Evolutionary conservation across 2,329 filamentous ascomycete genomes (phyloP), one percentile per base, ranked within the genome.

Genomic region (Lomentospora prolificans): DNA sequence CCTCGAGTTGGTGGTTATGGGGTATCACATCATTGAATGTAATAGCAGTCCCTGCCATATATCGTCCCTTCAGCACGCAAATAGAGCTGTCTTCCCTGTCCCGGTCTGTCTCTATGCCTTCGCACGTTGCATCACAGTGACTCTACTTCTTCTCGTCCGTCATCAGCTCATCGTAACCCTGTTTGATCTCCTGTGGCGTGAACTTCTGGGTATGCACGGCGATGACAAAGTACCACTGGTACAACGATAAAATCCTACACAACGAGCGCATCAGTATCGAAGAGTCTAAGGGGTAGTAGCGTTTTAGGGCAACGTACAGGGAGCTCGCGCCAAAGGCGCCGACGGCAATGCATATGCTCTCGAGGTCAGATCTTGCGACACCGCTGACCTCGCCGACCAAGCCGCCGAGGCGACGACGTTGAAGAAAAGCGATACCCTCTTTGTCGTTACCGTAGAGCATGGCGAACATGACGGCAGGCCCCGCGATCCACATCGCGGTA

Each of bases 271-370:
- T 41, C 19, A 41, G n/a, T 8, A 7, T 41, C 10, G 12, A n/a
- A 6, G 8, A 19, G 36, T 39, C 36, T 39, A 7, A n/a, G n/a
- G n/a, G n/a, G 36, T 2, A n/a, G 36, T 4, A 41, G 19, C n/a
- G 14, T 17, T 17, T 17, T 19, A 41, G 4, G 14, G 19, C 36
- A 41, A n/a, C 36, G 9, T 41, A 41, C 36, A 41, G n/a, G 19
- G 36, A 14, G 14, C 36, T 41, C n/a, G 19, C n/a, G 10, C 36
- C 36, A 8, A 41, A 33, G 6, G 28, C 33, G 6, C 58, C 58
- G 22, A 51, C 50, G 3, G 55, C 58, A 17, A 58, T 46, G 8
- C 55, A 55, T 22, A 59, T 19, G 17, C 51, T 57, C 10, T 54
- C 53, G 5, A 58, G 41, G 12, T 57, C 58, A 3, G 52, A 41